These are phyloP conservation scores for Monosporozyma siamensis DNA, from an alignment of 805 yeast species.

Conservation along the genomic window DNA sequence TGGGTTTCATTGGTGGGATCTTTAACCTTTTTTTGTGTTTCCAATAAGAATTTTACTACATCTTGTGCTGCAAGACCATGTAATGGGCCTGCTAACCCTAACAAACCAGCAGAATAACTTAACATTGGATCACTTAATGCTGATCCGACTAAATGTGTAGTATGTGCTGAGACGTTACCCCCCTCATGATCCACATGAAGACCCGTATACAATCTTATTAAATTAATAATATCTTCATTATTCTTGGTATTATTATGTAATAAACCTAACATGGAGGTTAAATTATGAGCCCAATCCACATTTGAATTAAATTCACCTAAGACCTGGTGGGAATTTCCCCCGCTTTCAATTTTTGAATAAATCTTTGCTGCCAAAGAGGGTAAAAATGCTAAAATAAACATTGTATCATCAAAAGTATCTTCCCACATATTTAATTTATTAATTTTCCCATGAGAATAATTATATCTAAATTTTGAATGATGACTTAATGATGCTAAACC, in stretches of 20 bases:
- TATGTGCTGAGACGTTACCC: slow-evolving; percentile 80
- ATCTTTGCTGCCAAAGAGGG: slow-evolving; percentile 63
- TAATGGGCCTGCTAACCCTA: slow-evolving; percentile 79
- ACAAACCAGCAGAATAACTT: slow-evolving; percentile 68
- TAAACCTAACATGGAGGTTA: slow-evolving; percentile 53
- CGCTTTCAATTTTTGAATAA: slow-evolving; percentile 50
- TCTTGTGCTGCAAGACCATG: slow-evolving; percentile 85
- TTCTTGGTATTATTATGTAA: neutral
- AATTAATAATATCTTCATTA: slow-evolving; percentile 49
- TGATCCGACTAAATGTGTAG: slow-evolving; percentile 77
- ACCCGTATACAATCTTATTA: slow-evolving; percentile 70
- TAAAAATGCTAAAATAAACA: slow-evolving; percentile 60
- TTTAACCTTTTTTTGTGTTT: slow-evolving; percentile 42
- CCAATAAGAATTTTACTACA: slow-evolving; percentile 64
- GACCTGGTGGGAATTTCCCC: slow-evolving; percentile 34
- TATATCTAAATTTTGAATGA: slow-evolving; percentile 61
- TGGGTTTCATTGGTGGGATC: slow-evolving; percentile 31
- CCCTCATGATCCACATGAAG: slow-evolving; percentile 87
- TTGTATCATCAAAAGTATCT: slow-evolving; percentile 60
- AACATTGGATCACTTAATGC: slow-evolving; percentile 71
- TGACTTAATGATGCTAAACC: slow-evolving; percentile 67
- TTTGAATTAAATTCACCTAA: slow-evolving; percentile 43
- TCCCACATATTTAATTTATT: slow-evolving; percentile 68
- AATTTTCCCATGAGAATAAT: slow-evolving; percentile 57
- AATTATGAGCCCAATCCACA: slow-evolving; percentile 67